Conservation (phyloP, 805 yeast species). For the Saturnispora kantuleensis region DNA sequence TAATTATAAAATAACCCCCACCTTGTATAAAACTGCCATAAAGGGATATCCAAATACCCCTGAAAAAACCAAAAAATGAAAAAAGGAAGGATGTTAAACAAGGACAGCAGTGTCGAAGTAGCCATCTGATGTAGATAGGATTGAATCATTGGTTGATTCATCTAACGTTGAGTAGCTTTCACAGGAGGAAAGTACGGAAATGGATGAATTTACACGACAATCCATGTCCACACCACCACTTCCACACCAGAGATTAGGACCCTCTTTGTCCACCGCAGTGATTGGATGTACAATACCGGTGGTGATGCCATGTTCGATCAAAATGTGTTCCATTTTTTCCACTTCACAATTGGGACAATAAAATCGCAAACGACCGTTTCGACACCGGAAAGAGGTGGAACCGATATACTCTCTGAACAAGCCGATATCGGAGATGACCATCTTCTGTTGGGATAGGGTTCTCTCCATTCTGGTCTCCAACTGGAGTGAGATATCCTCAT, state of each 20-base stretch:
- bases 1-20: background rate
- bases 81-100: background rate
- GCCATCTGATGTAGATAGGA: conserved; percentile 6
- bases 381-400: conserved; percentile 33
- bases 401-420: conserved; percentile 20
- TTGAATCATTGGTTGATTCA: background rate
- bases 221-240: background rate
- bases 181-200: background rate
- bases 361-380: conserved; percentile 29
- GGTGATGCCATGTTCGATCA: conserved; percentile 49
- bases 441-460: conserved; percentile 14
- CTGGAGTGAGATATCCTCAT: conserved; percentile 10
- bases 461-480: conserved; percentile 8
- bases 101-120: conserved; percentile 7
- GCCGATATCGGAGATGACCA: conserved; percentile 15
- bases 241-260: background rate
- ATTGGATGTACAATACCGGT: conserved; percentile 19
- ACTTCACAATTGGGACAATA: conserved; percentile 67
- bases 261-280: too few species aligned
- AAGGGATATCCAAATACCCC: background rate
- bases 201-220: background rate
- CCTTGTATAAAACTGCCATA: background rate
- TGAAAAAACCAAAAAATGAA: background rate
- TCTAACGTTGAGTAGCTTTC: background rate
- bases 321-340: conserved; percentile 42